Evolutionary conservation across 495 filamentous ascomycete genomes (phyloP).

Genomic region (Pseudoneurospora amorphoporcata): DNA sequence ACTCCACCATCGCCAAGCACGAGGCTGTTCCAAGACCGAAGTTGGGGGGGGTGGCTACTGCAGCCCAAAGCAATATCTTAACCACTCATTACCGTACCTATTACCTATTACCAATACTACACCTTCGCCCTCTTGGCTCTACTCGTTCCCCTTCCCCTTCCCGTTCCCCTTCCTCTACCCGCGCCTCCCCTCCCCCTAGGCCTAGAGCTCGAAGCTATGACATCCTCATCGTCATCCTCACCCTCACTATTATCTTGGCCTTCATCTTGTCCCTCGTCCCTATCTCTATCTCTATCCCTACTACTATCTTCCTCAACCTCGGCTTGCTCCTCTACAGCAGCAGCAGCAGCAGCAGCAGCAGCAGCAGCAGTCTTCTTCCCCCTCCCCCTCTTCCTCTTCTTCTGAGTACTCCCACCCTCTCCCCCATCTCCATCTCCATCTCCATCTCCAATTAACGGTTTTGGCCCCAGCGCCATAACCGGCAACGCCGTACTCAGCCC

Average conservation of each 20-base stretch:
- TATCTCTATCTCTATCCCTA: slow-evolving; percentile 16
- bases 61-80: too few species aligned
- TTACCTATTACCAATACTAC: background rate
- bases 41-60: too few species aligned
- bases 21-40: too few species aligned
- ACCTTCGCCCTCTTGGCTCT: slow-evolving; percentile 23
- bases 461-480: slow-evolving; percentile 4
- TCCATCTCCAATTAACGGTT: background rate
- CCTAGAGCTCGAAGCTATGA: background rate
- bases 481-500: slow-evolving; percentile 14
- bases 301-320: slow-evolving; percentile 10
- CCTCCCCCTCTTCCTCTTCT: slow-evolving; percentile 12
- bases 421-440: background rate
- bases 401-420: background rate
- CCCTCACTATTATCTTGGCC: slow-evolving; percentile 15
- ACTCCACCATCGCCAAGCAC: too few species aligned
- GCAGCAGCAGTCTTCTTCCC: slow-evolving; percentile 5
- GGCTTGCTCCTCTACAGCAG: slow-evolving; percentile 6
- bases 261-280: slow-evolving; percentile 6
- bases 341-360: too few species aligned
- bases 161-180: slow-evolving; percentile 14
- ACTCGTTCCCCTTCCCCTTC: slow-evolving; percentile 12
- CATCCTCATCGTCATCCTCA: slow-evolving; percentile 1
- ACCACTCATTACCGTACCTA: too few species aligned
- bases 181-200: slow-evolving; percentile 10